Conservation (phyloP, 2,329 filamentous ascomycete genomes). For the Curvularia verruculosa region DNA sequence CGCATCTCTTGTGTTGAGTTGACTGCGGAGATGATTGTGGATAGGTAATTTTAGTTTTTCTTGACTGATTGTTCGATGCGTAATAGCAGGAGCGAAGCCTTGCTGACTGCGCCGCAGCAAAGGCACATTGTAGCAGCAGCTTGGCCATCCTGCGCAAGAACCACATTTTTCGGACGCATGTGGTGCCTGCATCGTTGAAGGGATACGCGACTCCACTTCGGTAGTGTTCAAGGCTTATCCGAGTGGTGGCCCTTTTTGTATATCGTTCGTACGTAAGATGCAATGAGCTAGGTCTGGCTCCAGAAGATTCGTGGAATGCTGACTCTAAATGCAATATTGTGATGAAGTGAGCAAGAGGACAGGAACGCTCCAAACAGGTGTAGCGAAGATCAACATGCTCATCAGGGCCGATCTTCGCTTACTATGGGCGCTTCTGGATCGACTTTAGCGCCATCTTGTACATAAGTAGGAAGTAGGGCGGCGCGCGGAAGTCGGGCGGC, state of each 20-base stretch:
- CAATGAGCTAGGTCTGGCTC: neutral
- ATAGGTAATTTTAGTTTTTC: neutral
- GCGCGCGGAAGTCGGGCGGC: slow-evolving; percentile 1
- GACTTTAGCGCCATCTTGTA: slow-evolving; percentile 1
- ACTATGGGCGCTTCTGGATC: neutral
- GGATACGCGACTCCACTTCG: neutral
- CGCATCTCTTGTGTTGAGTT: neutral
- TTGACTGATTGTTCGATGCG: neutral
- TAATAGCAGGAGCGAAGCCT: neutral
- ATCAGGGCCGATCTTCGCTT: neutral
- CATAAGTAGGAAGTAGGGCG: neutral
- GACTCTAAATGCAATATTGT: neutral
- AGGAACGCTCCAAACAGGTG: neutral
- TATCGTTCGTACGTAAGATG: neutral
- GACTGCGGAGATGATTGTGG: slow-evolving; percentile 3
- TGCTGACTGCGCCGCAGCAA: slow-evolving; percentile 2
- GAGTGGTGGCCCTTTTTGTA: neutral
- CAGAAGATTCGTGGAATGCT: neutral
- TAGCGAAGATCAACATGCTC: slow-evolving; percentile 1
- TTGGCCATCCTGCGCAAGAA: neutral
- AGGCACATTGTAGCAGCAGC: neutral
- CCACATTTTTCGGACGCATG: neutral
- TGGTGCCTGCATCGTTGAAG: neutral
- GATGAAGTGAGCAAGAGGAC: neutral
- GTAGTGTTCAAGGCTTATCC: neutral